Evolutionary conservation across 257 asterid genomes (phyloP), one percentile per base, ranked within the genome.

Genomic region (Leptodermis oblonga): DNA sequence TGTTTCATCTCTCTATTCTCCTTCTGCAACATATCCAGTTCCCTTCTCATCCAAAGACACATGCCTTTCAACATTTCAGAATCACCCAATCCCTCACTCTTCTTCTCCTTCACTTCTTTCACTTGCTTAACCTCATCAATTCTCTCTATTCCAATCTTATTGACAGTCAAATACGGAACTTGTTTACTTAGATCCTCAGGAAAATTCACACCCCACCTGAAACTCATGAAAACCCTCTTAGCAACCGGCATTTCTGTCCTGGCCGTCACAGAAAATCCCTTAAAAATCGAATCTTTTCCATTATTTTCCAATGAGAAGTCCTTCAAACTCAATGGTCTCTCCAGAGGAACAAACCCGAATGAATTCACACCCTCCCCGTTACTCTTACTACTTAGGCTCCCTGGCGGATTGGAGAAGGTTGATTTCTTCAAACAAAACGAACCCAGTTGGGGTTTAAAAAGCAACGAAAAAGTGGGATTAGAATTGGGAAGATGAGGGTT

Each of bases 41-140:
- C 97, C 52, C 77, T 86, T 58, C 84, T 87, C 97, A 92, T 90
- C 95, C 89, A 88, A 71, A 74, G 75, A 65, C 87, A 86, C 87
- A 83, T 80, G 14, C 91, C 86, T 73, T 84, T 90, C 49, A 89
- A 61, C 76, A 79, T 58, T 69, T 88, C n/a, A n/a, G n/a, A n/a
- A n/a, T n/a, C 93, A 67, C 85, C 82, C 82, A 4, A 4, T n/a
- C 51, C 78, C 45, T 73, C 83, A 11, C 48, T 70, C 42, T 70
- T 77, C 80, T 77, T 78, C 67, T 77, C 76, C 60, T 69, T 73
- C 49, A 20, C 65, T n/a, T n/a, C n/a, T n/a, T n/a, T n/a, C 18
- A 74, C 87, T 43, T 53, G 77, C 68, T 80, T 84, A 20, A 52
- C 76, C 73, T 79, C 83, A 23, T 84, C 86, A 76, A 87, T 73